Percentiles rank a stretch among this genome's conserved stretches.
Evolutionary conservation across 257 asterid species (phyloP).

Genomic region (Salvia hispanica): DNA sequence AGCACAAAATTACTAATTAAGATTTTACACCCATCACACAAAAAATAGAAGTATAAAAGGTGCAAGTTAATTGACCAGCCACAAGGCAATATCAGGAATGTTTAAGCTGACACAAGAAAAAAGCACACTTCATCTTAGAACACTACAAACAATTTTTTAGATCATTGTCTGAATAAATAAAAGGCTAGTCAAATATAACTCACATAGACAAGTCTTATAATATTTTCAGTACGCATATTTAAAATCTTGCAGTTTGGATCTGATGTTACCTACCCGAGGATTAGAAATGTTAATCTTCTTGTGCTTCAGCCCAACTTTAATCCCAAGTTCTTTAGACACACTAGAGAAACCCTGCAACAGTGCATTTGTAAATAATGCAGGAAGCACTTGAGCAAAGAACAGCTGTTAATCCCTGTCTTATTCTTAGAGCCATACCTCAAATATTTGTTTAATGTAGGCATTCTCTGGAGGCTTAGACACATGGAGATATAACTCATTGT

Average conservation of each 20-base stretch:
- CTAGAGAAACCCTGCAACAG: conserved; percentile 75
- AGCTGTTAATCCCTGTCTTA: neutral
- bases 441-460: conserved; percentile 74
- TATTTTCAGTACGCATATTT: conserved; percentile 5
- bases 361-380: conserved; percentile 30
- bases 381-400: conserved; percentile 23
- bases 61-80: neutral
- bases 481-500: conserved; percentile 70
- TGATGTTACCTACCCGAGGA: conserved; percentile 71
- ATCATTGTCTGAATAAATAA: neutral
- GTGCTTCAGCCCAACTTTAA: conserved; percentile 88
- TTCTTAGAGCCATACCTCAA: conserved; percentile 54
- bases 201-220: neutral
- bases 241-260: conserved; percentile 18
- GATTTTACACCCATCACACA: neutral
- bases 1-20: conserved; percentile 3
- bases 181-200: conserved; percentile 1
- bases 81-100: neutral
- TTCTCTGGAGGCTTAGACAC: conserved; percentile 96
- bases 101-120: conserved; percentile 1
- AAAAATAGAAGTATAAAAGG: neutral
- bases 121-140: conserved; percentile 8
- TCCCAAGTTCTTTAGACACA: conserved; percentile 79
- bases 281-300: conserved; percentile 95
- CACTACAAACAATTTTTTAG: neutral